These are phyloP conservation scores for Microcos paniculata DNA, from an alignment of 345 rosid genomes.

Conservation along the genomic window DNA sequence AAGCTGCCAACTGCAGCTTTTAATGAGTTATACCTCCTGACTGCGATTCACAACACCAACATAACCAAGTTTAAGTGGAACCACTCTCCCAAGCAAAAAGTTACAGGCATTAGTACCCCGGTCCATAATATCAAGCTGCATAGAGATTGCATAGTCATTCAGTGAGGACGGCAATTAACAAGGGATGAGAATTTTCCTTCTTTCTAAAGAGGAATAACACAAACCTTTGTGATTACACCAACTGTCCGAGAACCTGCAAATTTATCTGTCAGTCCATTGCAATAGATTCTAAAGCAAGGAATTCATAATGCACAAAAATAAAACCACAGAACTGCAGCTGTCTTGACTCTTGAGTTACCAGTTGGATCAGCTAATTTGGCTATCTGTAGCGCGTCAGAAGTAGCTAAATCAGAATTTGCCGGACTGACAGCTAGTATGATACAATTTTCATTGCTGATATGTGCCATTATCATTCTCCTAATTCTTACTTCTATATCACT, in stretches of 20 bases:
- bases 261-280: conserved; percentile 6
- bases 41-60: conserved; percentile 73
- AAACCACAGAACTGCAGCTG: background rate
- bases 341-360: conserved; percentile 33
- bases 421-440: conserved; percentile 70
- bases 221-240: conserved; percentile 74
- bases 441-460: conserved; percentile 49
- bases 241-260: conserved; percentile 62
- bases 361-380: conserved; percentile 62
- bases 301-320: background rate
- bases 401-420: conserved; percentile 72
- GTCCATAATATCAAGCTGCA: conserved; percentile 81
- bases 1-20: background rate
- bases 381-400: conserved; percentile 74
- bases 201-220: conserved; percentile 2
- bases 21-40: conserved; percentile 49
- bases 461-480: conserved; percentile 52
- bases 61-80: conserved; percentile 66
- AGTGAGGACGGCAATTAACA: background rate
- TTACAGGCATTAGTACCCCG: conserved; percentile 63
- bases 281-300: conserved; percentile 15
- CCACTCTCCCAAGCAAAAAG: conserved; percentile 59
- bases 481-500: conserved; percentile 58
- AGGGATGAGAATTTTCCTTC: background rate
- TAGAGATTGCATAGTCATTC: background rate